A percentile compares a stretch with the other conserved stretches of the same genome.
Conservation (phyloP, 2,329 filamentous ascomycete species). For the Penicillium brevicompactum region DNA sequence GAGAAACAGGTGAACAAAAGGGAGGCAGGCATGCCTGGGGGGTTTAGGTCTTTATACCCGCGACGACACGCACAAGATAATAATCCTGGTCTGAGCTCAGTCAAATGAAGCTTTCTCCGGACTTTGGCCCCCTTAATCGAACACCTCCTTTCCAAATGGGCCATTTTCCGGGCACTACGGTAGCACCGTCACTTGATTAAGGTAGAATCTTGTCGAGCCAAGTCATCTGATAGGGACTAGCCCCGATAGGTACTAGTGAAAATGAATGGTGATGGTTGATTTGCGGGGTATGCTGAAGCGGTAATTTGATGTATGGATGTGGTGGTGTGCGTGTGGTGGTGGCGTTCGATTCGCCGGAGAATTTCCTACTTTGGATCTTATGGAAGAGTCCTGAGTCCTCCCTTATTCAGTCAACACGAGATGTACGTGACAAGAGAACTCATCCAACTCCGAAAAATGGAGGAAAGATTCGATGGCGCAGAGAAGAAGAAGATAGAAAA, state of each 20-base stretch:
- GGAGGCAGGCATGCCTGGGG: constrained; percentile 29
- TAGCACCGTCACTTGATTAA: constrained; percentile 19
- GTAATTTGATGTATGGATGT: constrained; percentile 11
- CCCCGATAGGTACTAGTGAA: constrained; percentile 13
- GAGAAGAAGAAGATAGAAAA: too few species aligned
- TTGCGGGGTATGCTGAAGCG: constrained; percentile 15
- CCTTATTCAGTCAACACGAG: constrained; percentile 6
- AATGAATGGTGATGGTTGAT: constrained; percentile 14
- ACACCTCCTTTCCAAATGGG: constrained; percentile 12
- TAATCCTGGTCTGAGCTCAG: constrained; percentile 26
- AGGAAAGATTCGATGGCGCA: too few species aligned
- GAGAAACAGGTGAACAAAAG: constrained; percentile 30
- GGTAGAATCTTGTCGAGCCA: constrained; percentile 6
- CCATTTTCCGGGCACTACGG: constrained; percentile 17
- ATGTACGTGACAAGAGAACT: neutral
- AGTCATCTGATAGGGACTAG: constrained; percentile 13
- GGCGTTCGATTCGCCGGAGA: constrained; percentile 19
- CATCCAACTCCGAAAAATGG: too few species aligned
- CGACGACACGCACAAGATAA: constrained; percentile 20
- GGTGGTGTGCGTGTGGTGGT: constrained; percentile 9
- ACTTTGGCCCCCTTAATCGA: constrained; percentile 23
- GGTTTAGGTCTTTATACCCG: constrained; percentile 36
- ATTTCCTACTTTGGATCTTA: constrained; percentile 13
- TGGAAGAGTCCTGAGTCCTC: constrained; percentile 2
- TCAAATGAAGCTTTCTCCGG: constrained; percentile 29